A percentile compares a stretch with the other conserved stretches of the same genome.
These are phyloP conservation scores for Eragrostis tef DNA, from an alignment of 202 grass and related monocot genomes.

Conservation along the genomic window DNA sequence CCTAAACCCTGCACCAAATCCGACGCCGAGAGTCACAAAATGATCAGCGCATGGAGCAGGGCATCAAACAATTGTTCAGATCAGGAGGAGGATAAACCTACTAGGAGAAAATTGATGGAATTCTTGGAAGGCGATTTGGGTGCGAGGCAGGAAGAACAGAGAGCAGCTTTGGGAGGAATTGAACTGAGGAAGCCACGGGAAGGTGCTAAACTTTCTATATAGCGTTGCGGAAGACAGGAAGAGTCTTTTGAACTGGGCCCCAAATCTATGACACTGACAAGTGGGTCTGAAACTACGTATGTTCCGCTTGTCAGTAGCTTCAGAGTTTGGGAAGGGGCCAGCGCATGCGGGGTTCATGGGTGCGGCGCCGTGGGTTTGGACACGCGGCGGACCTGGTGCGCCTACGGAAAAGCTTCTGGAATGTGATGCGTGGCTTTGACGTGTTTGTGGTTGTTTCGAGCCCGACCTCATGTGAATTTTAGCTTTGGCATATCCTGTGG, in stretches of 20 bases:
- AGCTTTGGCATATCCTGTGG: too few species aligned
- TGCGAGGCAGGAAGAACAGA: neutral
- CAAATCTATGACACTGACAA: neutral
- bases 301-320: neutral
- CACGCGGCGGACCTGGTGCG: neutral
- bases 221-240: neutral
- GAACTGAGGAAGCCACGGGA: slow-evolving; percentile 35
- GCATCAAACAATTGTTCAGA: neutral
- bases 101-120: slow-evolving; percentile 22
- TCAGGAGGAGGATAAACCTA: neutral
- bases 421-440: neutral
- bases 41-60: neutral
- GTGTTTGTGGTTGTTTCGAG: neutral
- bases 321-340: too few species aligned
- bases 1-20: slow-evolving; percentile 40
- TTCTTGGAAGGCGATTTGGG: slow-evolving; percentile 3
- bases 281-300: neutral
- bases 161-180: slow-evolving; percentile 17
- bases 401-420: neutral
- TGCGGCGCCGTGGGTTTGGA: slow-evolving; percentile 43
- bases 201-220: slow-evolving; percentile 43
- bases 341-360: neutral
- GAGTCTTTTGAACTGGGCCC: neutral
- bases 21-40: neutral
- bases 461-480: neutral